Conservation (phyloP, 306 rosid species). For the Vigna angularis region DNA sequence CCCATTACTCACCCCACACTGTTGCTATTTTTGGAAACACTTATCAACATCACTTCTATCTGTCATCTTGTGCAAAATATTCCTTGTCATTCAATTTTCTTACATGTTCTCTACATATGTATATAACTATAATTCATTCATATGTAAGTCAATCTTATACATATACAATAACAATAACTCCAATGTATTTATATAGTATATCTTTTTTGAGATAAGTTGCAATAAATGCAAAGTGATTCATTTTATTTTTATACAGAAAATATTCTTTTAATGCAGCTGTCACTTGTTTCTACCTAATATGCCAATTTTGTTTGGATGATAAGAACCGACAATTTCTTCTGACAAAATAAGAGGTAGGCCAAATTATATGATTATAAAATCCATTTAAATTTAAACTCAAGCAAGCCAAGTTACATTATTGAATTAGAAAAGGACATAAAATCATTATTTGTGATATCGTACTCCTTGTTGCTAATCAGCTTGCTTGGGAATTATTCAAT, state of each 20-base stretch:
- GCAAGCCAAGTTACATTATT: not conserved
- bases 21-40: constrained; percentile 31
- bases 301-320: constrained; percentile 12
- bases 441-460: not conserved
- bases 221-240: too few relatives aligned
- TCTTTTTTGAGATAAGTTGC: not conserved
- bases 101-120: not conserved
- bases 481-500: constrained; percentile 11
- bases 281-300: not conserved
- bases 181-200: too few relatives aligned
- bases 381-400: constrained; percentile 1
- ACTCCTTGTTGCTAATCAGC: too few relatives aligned
- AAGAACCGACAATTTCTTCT: constrained; percentile 20
- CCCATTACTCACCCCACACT: constrained; percentile 16
- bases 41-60: constrained; percentile 34
- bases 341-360: constrained; percentile 14
- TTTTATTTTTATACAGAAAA: too few relatives aligned
- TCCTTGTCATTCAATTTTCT: constrained; percentile 26
- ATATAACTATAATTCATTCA: too few relatives aligned
- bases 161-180: too few relatives aligned
- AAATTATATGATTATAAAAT: not conserved
- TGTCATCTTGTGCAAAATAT: constrained; percentile 6
- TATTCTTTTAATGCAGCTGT: not conserved
- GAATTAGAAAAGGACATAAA: not conserved
- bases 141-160: too few relatives aligned